A percentile compares a stretch with the other conserved stretches of the same genome.
Evolutionary conservation across 768 basidiomycete genomes (phyloP).

Genomic region (Boletus insuetus): DNA sequence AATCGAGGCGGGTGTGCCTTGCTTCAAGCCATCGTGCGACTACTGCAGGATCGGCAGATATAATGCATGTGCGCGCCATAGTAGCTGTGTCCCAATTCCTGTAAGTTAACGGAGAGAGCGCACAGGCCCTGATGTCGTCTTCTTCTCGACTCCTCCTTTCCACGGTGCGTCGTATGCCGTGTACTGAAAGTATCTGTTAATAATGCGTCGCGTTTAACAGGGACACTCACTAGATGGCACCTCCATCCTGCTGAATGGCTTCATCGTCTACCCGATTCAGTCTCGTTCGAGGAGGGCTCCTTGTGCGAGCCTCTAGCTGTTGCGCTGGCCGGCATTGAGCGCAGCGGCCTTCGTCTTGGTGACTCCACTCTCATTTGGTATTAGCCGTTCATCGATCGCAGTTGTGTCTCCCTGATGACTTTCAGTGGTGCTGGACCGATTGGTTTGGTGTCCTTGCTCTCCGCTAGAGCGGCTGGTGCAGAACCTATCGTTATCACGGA

Average conservation of each 20-base stretch:
- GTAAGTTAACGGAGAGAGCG: background rate
- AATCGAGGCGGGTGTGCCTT: slow-evolving; percentile 68
- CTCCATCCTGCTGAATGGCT: slow-evolving; percentile 67
- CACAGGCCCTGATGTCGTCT: slow-evolving; percentile 46
- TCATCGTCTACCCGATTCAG: slow-evolving; percentile 57
- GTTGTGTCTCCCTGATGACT: slow-evolving; percentile 12
- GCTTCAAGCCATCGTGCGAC: slow-evolving; percentile 58
- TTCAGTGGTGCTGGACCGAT: slow-evolving; percentile 66
- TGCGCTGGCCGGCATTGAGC: slow-evolving; percentile 65
- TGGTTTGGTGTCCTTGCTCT: slow-evolving; percentile 58
- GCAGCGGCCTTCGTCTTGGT: slow-evolving; percentile 61
- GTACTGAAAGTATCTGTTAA: background rate
- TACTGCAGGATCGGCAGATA: slow-evolving; percentile 63
- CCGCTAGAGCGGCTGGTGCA: slow-evolving; percentile 65
- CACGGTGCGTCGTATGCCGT: slow-evolving; percentile 41
- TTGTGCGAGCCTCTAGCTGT: slow-evolving; percentile 68
- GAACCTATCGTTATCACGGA: slow-evolving; percentile 71
- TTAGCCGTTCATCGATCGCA: background rate
- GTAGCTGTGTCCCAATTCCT: background rate
- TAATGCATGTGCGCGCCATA: slow-evolving; percentile 48
- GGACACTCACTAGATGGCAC: slow-evolving; percentile 64
- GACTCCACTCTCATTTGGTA: slow-evolving; percentile 64
- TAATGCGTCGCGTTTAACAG: slow-evolving; percentile 27
- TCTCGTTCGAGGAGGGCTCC: slow-evolving; percentile 66
- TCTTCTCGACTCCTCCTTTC: slow-evolving; percentile 70